Evolutionary conservation across 495 filamentous ascomycete species (phyloP).

Genomic region (Neurospora hispaniola): DNA sequence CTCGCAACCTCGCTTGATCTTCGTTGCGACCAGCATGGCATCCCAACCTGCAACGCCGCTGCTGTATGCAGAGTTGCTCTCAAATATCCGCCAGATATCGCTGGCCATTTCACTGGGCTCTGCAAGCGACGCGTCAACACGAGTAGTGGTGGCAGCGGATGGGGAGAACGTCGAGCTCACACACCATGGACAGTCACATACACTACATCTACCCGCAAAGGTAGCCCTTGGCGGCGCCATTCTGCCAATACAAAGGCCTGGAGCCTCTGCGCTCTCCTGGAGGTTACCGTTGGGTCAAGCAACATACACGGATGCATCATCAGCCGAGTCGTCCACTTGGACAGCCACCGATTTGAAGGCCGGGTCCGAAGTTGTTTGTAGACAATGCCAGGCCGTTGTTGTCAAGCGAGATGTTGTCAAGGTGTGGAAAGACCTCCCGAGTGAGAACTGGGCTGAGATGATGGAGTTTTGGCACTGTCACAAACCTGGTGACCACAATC

Average conservation of each 20-base stretch:
- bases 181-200: conserved; percentile 44
- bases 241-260: conserved; percentile 23
- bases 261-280: conserved; percentile 49
- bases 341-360: conserved; percentile 50
- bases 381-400: conserved; percentile 42
- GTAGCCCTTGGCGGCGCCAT: conserved; percentile 32
- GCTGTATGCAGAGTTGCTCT: conserved; percentile 78
- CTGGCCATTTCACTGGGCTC: conserved; percentile 57
- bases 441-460: conserved; percentile 98
- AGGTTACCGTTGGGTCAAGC: conserved; percentile 47
- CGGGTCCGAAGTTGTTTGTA: conserved; percentile 51
- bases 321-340: conserved; percentile 51
- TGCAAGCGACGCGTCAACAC: conserved; percentile 33
- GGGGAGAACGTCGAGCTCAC: conserved; percentile 38
- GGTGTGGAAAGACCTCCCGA: conserved; percentile 90
- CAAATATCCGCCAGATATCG: conserved; percentile 77
- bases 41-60: not conserved
- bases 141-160: conserved; percentile 38
- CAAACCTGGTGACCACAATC: conserved; percentile 50
- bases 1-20: not conserved
- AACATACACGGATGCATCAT: conserved; percentile 16
- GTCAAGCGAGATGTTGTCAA: conserved; percentile 33
- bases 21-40: not conserved
- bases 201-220: conserved; percentile 55
- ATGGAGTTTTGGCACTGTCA: conserved; percentile 99